Evolutionary conservation across 2,329 filamentous ascomycete species (phyloP).

Genomic region (Paecilomyces variotii): DNA sequence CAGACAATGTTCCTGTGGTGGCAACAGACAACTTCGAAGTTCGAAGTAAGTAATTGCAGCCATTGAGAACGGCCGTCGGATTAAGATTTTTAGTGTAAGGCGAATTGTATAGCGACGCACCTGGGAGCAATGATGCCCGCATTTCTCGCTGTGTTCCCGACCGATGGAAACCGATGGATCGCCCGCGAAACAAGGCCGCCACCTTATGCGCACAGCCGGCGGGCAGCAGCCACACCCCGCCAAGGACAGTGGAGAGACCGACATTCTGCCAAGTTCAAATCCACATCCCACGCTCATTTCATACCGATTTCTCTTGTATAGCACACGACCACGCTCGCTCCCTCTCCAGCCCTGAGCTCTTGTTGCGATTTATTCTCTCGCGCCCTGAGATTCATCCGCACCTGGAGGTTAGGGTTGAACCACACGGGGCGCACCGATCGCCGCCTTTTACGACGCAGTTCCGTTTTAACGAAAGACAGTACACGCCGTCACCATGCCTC

Average conservation of each 20-base stretch:
- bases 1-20: not conserved
- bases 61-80: not conserved
- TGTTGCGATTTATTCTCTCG: not conserved
- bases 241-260: not conserved
- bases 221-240: not conserved
- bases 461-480: slow-evolving; percentile 5
- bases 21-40: not conserved
- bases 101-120: not conserved
- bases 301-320: not conserved
- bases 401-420: not conserved
- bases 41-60: not conserved
- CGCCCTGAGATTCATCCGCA: not conserved
- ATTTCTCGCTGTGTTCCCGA: not conserved
- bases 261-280: not conserved
- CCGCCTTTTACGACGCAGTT: slow-evolving; percentile 5
- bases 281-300: not conserved
- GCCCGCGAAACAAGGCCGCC: not conserved
- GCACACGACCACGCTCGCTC: not conserved
- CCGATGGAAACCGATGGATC: not conserved
- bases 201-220: not conserved
- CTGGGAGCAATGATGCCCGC: not conserved
- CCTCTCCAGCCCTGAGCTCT: not conserved
- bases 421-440: not conserved
- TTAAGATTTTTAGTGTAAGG: not conserved
- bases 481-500: slow-evolving; percentile 36